Conservation (phyloP, 495 filamentous ascomycete species). For the Staphylotrichum tortipilum region DNA sequence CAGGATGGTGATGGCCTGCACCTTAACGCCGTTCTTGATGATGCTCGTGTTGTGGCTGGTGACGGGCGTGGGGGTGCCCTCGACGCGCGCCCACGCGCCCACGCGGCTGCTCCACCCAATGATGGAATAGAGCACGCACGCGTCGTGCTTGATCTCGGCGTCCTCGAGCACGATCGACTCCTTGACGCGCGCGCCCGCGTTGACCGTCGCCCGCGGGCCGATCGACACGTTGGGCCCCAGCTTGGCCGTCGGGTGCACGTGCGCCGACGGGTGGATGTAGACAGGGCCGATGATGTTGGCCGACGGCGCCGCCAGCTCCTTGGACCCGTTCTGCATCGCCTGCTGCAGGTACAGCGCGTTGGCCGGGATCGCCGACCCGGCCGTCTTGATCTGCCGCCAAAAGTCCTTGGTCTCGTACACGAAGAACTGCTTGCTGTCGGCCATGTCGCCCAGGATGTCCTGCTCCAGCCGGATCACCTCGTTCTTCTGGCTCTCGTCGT, state of each 20-base stretch:
- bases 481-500: constrained; percentile 64
- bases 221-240: constrained; percentile 95
- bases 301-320: constrained; percentile 75
- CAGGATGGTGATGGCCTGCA: constrained; percentile 96
- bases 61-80: constrained; percentile 86
- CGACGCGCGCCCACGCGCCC: constrained; percentile 94
- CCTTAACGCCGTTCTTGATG: constrained; percentile 94
- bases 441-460: constrained; percentile 92
- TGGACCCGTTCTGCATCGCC: constrained; percentile 74
- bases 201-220: constrained; percentile 75
- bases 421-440: constrained; percentile 96
- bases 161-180: constrained; percentile 96
- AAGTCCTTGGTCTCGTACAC: constrained; percentile 99
- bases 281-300: constrained; percentile 89
- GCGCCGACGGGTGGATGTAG: constrained; percentile 92
- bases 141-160: constrained; percentile 92
- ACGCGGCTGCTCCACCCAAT: constrained; percentile 96
- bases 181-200: constrained; percentile 85
- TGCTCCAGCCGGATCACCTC: constrained; percentile 94
- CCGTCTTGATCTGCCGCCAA: constrained; percentile 99
- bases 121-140: constrained; percentile 92
- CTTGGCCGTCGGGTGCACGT: constrained; percentile 90
- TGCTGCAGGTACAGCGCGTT: constrained; percentile 97
- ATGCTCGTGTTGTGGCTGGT: constrained; percentile 89
- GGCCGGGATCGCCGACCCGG: constrained; percentile 91